phyloP scores from a whole-genome alignment of 2,329 filamentous ascomycete species.

The Colletotrichum plurivorum region DNA sequence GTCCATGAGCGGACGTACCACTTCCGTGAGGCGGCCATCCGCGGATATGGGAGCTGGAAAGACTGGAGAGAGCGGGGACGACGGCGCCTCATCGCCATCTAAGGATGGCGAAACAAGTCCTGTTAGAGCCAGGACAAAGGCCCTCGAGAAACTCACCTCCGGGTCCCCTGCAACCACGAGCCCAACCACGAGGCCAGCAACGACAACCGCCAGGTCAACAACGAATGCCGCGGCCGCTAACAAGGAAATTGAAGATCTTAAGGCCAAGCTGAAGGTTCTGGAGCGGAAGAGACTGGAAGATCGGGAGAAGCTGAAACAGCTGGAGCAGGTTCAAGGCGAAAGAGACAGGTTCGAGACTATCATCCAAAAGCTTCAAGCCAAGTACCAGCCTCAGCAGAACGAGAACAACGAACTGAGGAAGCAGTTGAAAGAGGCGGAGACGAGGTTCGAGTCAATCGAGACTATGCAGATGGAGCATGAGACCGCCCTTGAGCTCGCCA shows the following conservation, averaged over 20 bases:
- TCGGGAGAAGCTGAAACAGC: conserved; percentile 83
- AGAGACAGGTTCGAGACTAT: conserved; percentile 85
- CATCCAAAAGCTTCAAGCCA: conserved; percentile 90
- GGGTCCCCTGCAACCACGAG: conserved; percentile 46
- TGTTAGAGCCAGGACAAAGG: conserved; percentile 63
- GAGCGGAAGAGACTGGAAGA: conserved; percentile 91
- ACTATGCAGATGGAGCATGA: conserved; percentile 87
- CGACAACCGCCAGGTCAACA: conserved; percentile 48
- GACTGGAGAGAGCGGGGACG: conserved; percentile 53
- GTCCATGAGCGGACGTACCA: conserved; percentile 54
- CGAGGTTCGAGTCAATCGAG: conserved; percentile 78
- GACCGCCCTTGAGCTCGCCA: conserved; percentile 85
- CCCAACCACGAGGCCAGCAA: conserved; percentile 42
- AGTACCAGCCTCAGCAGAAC: conserved; percentile 87
- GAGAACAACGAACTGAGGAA: conserved; percentile 84
- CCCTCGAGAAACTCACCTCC: conserved; percentile 66
- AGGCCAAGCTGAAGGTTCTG: conserved; percentile 87
- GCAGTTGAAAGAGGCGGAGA: conserved; percentile 82
- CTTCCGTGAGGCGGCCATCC: conserved; percentile 61
- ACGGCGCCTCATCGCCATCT: conserved; percentile 57
- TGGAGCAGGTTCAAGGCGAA: conserved; percentile 83
- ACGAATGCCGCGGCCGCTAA: conserved; percentile 64
- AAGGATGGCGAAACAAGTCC: conserved; percentile 70
- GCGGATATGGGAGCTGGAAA: conserved; percentile 61
- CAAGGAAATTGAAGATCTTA: conserved; percentile 87